Evolutionary conservation across 495 filamentous ascomycete genomes (phyloP).

Genomic region (Cairneyella variabilis): DNA sequence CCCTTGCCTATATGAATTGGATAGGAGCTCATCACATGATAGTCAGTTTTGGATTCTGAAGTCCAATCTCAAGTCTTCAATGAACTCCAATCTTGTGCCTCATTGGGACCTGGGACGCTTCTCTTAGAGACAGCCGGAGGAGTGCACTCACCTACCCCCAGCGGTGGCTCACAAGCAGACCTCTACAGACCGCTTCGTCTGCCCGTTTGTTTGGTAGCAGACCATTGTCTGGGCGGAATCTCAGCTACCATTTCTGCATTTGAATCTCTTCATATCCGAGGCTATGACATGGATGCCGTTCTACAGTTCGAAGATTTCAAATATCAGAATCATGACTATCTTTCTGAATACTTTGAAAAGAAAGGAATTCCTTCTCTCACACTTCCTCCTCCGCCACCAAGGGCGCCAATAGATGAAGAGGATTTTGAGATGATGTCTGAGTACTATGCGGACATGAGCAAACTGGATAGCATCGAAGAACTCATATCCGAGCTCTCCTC

Average conservation of each 20-base stretch:
- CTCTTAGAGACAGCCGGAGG: slow-evolving; percentile 77
- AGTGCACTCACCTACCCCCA: slow-evolving; percentile 68
- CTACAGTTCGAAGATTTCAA: slow-evolving; percentile 57
- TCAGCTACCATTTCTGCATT: slow-evolving; percentile 70
- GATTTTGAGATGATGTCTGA: slow-evolving; percentile 51
- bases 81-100: slow-evolving; percentile 9
- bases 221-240: slow-evolving; percentile 69
- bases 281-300: slow-evolving; percentile 67
- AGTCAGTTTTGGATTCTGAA: slow-evolving; percentile 16
- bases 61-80: slow-evolving; percentile 24
- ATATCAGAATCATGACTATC: slow-evolving; percentile 63
- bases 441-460: slow-evolving; percentile 55
- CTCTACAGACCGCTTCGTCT: slow-evolving; percentile 66
- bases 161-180: slow-evolving; percentile 71
- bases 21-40: slow-evolving; percentile 1
- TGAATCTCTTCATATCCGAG: slow-evolving; percentile 66
- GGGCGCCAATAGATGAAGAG: slow-evolving; percentile 22
- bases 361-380: slow-evolving; percentile 51
- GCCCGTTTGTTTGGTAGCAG: slow-evolving; percentile 68
- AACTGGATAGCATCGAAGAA: slow-evolving; percentile 38
- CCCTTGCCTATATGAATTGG: background rate
- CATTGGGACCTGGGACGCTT: slow-evolving; percentile 32
- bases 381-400: slow-evolving; percentile 49
- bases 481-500: slow-evolving; percentile 30
- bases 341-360: slow-evolving; percentile 56